Evolutionary conservation across 2,329 filamentous ascomycete species (phyloP), one percentile per base, ranked within the genome.

Genomic region (Leptographium radiaticola): DNA sequence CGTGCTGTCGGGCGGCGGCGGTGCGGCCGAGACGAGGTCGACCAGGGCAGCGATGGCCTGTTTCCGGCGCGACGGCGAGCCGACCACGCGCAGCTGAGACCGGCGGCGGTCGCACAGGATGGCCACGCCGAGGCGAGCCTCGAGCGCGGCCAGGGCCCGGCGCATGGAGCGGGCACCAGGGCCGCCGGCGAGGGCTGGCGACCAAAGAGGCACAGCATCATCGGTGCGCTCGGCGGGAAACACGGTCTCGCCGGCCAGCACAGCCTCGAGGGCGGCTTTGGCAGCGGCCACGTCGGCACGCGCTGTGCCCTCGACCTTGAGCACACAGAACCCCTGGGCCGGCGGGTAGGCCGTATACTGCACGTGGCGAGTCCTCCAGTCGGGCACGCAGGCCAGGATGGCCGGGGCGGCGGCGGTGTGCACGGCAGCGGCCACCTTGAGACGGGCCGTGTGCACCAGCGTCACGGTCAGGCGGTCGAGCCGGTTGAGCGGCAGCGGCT

Each of bases 261-360:
- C 63, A 2, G 51, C 53, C 7, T 69, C 63, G 8, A 72, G 59
- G 6, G 45, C 57, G 1, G 60, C 58, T 40, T 67, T 69, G 3
- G 68, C 67, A 9, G 54, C 53, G 2, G 62, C 64, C 6, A 72
- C 64, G 2, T 59, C 55, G 48, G 64, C 61, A 8, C 58, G 56
- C 31, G 58, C 55, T 5, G 65, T 61, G 0, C 70, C 67, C 56
- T 71, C 69, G 18, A 74, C 55, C 53, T 67, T 70, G 36, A 74
- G 53, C 6, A 65, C 61, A 6, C 61, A 62, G 47, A 67, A 66
- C 42, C 61, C 63, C 18, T 63, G 58, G 1, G 52, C 16, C 8
- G 20, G 20, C 10, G 31, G 36, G 31, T 52, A 52, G 4, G 49
- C 49, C 10, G 5, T 18, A 18, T 18, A 51, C 2, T 13, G 16